A percentile compares a stretch with the other conserved stretches of the same genome.
Evolutionary conservation across 2,329 filamentous ascomycete genomes (phyloP).

Genomic region (Pseudogymnoascus sp.): DNA sequence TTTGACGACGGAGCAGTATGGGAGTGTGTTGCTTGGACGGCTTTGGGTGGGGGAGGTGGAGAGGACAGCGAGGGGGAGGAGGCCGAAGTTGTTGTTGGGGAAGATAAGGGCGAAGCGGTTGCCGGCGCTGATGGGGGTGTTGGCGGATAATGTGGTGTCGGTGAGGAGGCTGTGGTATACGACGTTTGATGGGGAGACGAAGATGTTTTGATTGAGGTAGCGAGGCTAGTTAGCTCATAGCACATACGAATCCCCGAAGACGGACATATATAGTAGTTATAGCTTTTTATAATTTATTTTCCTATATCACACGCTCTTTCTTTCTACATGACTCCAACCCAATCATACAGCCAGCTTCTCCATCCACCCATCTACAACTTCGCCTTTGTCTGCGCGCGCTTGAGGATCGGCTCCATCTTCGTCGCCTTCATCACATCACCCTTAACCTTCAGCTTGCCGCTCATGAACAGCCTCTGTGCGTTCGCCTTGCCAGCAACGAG

Average conservation of each 20-base stretch:
- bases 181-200: not conserved
- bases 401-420: slow-evolving; percentile 86
- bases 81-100: not conserved
- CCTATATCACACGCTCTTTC: not conserved
- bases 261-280: not conserved
- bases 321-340: not conserved
- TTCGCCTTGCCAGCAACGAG: slow-evolving; percentile 83
- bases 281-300: not conserved
- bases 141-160: not conserved
- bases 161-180: not conserved
- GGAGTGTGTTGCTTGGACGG: not conserved
- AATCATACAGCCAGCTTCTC: not conserved
- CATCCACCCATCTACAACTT: slow-evolving; percentile 57
- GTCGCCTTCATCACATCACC: slow-evolving; percentile 98
- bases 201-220: not conserved
- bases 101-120: not conserved
- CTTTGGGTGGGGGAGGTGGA: not conserved
- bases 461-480: slow-evolving; percentile 93
- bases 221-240: not conserved
- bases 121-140: not conserved
- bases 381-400: slow-evolving; percentile 75
- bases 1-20: not conserved
- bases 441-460: slow-evolving; percentile 97
- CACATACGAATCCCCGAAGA: not conserved
- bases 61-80: not conserved